Percentiles rank a stretch among this genome's conserved stretches.
phyloP scores from a whole-genome alignment of 2,329 filamentous ascomycete species.

The Ophiostoma novo-ulmi region DNA sequence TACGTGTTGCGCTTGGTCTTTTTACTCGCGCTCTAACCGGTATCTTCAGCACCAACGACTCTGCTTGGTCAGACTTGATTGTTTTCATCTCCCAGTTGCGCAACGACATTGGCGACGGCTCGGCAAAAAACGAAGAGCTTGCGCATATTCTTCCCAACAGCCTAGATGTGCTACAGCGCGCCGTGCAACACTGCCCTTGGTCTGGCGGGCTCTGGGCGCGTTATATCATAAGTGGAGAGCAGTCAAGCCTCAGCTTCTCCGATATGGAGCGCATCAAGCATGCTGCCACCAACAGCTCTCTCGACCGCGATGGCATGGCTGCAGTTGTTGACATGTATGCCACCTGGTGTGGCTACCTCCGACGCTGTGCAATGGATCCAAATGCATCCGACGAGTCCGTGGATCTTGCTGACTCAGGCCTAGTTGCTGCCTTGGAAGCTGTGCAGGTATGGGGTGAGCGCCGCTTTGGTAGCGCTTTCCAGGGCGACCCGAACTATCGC shows the following conservation, averaged over 20 bases:
- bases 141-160: constrained; percentile 43
- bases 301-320: constrained; percentile 81
- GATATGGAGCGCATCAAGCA: constrained; percentile 89
- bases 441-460: constrained; percentile 72
- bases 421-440: constrained; percentile 79
- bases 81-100: constrained; percentile 62
- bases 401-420: constrained; percentile 84
- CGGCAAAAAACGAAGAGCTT: constrained; percentile 35
- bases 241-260: constrained; percentile 67
- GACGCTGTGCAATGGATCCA: constrained; percentile 72
- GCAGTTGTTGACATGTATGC: constrained; percentile 87
- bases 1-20: constrained; percentile 57
- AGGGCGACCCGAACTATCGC: constrained; percentile 83
- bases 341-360: constrained; percentile 91
- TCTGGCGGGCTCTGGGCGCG: constrained; percentile 87
- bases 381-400: constrained; percentile 73
- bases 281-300: constrained; percentile 76
- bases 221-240: constrained; percentile 78
- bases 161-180: constrained; percentile 70
- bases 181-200: constrained; percentile 88
- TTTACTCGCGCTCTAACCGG: constrained; percentile 71
- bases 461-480: constrained; percentile 68
- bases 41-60: constrained; percentile 66
- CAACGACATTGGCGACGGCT: constrained; percentile 35
- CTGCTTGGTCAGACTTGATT: constrained; percentile 77